phyloP scores from a whole-genome alignment of 768 basidiomycete species.

The Amanita rubescens region DNA sequence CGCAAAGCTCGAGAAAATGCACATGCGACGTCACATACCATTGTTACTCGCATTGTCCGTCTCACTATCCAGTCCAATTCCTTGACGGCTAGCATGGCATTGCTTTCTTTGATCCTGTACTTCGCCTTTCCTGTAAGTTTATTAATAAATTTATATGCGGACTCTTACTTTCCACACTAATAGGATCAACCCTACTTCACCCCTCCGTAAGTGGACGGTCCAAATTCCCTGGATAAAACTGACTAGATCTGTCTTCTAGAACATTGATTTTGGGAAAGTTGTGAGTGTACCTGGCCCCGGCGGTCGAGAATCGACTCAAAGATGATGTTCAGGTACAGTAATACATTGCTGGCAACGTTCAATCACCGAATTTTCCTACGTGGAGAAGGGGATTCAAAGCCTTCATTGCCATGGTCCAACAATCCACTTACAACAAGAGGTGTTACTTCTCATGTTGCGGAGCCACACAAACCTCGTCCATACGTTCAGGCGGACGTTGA shows the following conservation, averaged over 20 bases:
- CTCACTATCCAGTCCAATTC: conserved; percentile 11
- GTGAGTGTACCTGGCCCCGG: not conserved
- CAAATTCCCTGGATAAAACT: not conserved
- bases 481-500: not conserved
- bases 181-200: conserved; percentile 1
- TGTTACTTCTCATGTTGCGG: not conserved
- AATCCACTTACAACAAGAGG: not conserved
- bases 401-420: not conserved
- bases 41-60: conserved; percentile 8
- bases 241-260: not conserved
- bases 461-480: not conserved
- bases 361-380: conserved; percentile 12
- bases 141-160: not conserved
- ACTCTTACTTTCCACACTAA: not conserved
- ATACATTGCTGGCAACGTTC: conserved; percentile 12
- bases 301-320: not conserved
- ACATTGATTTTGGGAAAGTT: conserved; percentile 10
- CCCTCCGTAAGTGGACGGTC: not conserved
- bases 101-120: not conserved
- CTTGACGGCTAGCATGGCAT: conserved; percentile 4
- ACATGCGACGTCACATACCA: conserved; percentile 6
- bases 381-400: not conserved
- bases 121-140: not conserved
- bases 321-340: conserved; percentile 4
- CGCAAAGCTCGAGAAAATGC: conserved; percentile 1